Percentiles rank a stretch among this genome's conserved stretches.
Evolutionary conservation across 2,329 filamentous ascomycete species (phyloP).

Genomic region (Colletotrichum cereale): DNA sequence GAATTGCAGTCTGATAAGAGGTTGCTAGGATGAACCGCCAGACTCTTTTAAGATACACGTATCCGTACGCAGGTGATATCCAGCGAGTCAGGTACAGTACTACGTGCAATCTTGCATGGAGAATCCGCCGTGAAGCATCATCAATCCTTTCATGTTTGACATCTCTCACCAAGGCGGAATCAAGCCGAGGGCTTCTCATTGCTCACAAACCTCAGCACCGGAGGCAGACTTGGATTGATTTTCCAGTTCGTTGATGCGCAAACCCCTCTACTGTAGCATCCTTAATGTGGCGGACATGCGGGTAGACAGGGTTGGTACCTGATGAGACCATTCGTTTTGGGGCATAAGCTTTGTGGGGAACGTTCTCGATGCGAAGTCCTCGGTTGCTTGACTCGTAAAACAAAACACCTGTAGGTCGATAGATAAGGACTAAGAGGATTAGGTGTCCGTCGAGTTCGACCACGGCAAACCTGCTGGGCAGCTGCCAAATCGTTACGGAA

Average conservation of each 20-base stretch:
- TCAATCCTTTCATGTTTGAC: background rate
- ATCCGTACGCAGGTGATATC: background rate
- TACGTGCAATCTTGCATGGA: background rate
- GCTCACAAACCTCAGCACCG: no score
- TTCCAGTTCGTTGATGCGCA: background rate
- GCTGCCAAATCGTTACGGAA: background rate
- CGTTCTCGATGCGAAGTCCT: background rate
- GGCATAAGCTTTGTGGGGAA: background rate
- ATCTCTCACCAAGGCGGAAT: no score
- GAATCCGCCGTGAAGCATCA: rapidly evolving
- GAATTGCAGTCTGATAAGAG: background rate
- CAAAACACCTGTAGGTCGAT: background rate
- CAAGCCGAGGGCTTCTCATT: background rate
- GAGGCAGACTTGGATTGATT: no score
- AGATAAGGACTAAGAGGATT: background rate
- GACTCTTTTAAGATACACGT: background rate
- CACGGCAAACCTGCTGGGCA: background rate
- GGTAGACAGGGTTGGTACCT: background rate
- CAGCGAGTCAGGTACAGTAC: background rate
- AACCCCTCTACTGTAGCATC: no score
- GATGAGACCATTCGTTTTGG: background rate
- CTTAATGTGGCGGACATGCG: background rate
- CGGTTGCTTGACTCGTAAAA: background rate
- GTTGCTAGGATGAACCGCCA: no score
- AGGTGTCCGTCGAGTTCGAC: background rate